Conservation (phyloP, 2,329 filamentous ascomycete species). For the Trichoderma sp. region DNA sequence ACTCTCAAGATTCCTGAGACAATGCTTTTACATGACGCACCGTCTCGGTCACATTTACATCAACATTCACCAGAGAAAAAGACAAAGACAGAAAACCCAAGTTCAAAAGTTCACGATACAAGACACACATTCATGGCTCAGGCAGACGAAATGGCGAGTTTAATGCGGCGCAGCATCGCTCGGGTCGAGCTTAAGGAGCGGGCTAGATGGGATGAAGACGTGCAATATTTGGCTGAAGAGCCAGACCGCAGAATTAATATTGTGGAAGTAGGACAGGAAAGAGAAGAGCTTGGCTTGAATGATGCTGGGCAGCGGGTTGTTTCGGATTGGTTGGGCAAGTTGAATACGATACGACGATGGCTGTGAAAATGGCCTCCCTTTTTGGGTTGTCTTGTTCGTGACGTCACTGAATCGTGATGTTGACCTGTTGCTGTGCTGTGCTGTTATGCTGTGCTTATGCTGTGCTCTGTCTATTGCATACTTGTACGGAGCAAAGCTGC, state of each 20-base stretch:
- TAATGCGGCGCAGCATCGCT: constrained; percentile 53
- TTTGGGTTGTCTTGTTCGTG: neutral
- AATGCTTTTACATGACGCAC: constrained; percentile 50
- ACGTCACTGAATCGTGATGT: neutral
- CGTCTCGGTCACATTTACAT: neutral
- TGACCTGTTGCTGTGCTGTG: neutral
- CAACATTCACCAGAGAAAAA: neutral
- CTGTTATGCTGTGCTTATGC: neutral
- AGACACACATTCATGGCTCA: constrained; percentile 49
- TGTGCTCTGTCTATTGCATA: neutral
- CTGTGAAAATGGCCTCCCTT: neutral
- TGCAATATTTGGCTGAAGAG: constrained; percentile 37
- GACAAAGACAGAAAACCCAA: neutral
- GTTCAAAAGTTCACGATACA: neutral
- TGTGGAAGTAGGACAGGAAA: constrained; percentile 38
- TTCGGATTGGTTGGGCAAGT: constrained; percentile 34
- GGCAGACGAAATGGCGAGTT: constrained; percentile 46
- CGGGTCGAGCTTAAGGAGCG: constrained; percentile 48
- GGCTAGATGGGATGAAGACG: constrained; percentile 43
- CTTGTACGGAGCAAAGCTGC: neutral
- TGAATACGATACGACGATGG: neutral
- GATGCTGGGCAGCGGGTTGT: constrained; percentile 31
- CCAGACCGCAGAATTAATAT: constrained; percentile 42
- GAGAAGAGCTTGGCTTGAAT: constrained; percentile 7
- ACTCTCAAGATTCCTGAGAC: constrained; percentile 52